phyloP scores from a whole-genome alignment of 2,329 filamentous ascomycete genomes.

The Thelonectria discophora region DNA sequence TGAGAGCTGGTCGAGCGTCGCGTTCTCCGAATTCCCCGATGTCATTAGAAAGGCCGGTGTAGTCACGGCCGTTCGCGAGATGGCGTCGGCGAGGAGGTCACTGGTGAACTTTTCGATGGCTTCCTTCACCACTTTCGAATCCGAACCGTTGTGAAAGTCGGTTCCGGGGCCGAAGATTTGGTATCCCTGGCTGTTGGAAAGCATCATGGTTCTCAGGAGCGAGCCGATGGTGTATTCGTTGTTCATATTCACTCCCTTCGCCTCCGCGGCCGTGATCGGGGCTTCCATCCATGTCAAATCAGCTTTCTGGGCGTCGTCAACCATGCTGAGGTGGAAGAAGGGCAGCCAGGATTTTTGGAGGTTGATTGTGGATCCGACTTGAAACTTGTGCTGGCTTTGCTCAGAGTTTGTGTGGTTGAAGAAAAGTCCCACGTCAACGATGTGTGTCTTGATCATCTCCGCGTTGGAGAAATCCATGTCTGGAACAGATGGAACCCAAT shows the following conservation, averaged over 20 bases:
- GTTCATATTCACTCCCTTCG: not conserved
- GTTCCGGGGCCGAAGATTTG: not conserved
- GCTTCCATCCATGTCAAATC: not conserved
- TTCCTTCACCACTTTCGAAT: not conserved
- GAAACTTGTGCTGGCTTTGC: not conserved
- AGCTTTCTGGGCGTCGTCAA: not conserved
- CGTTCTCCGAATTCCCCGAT: not conserved
- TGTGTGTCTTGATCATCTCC: conserved; percentile 5
- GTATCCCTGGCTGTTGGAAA: too few relatives aligned
- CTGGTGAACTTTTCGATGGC: conserved; percentile 6
- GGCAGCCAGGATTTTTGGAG: not conserved
- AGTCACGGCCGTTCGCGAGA: not conserved
- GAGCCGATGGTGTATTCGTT: not conserved
- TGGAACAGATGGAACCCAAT: conserved; percentile 13
- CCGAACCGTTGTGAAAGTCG: not conserved
- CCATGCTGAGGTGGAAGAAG: not conserved
- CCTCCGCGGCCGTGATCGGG: not conserved
- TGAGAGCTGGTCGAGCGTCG: not conserved
- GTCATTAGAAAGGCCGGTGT: not conserved
- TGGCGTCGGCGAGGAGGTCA: not conserved
- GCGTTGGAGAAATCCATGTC: not conserved
- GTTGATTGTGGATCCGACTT: not conserved
- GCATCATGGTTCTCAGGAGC: not conserved
- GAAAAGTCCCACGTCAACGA: not conserved
- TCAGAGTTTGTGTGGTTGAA: not conserved